A percentile compares a stretch with the other conserved stretches of the same genome.
phyloP scores from a whole-genome alignment of 805 yeast genomes.

The Ogataea trehalophila region DNA sequence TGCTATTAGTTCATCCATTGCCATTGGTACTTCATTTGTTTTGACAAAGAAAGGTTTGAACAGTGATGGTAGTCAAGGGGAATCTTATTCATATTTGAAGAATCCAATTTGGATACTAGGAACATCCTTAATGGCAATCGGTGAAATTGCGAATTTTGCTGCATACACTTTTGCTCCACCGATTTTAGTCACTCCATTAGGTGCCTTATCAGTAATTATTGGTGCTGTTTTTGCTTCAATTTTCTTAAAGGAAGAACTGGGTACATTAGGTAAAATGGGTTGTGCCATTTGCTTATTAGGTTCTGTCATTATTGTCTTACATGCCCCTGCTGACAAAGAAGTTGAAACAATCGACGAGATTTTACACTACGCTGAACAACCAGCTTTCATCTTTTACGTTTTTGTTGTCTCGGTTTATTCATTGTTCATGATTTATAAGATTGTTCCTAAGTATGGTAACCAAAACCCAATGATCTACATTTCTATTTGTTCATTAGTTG shows the following conservation, averaged over 20 bases:
- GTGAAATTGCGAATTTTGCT: constrained; percentile 89
- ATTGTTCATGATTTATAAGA: constrained; percentile 71
- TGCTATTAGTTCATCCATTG: constrained; percentile 82
- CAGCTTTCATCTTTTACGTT: constrained; percentile 68
- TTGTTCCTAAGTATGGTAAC: constrained; percentile 77
- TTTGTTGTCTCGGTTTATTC: constrained; percentile 61
- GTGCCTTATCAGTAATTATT: constrained; percentile 84
- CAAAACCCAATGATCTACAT: constrained; percentile 85
- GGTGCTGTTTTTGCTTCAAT: constrained; percentile 89
- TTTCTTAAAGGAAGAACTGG: constrained; percentile 80
- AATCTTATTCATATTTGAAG: constrained; percentile 71
- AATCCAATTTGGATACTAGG: constrained; percentile 97
- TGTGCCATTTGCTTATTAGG: constrained; percentile 89
- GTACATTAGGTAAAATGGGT: constrained; percentile 85
- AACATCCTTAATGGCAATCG: constrained; percentile 83
- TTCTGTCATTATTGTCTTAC: constrained; percentile 79
- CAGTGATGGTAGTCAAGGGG: constrained; percentile 59
- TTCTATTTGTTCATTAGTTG: constrained; percentile 85
- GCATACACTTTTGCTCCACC: constrained; percentile 96
- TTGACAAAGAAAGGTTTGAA: constrained; percentile 83
- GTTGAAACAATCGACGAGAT: constrained; percentile 86
- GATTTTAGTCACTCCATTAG: constrained; percentile 84
- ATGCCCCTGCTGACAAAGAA: constrained; percentile 94
- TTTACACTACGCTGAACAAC: constrained; percentile 70
- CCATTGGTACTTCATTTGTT: constrained; percentile 86